Evolutionary conservation across 306 rosid species (phyloP).

Genomic region (Gastrolobium bilobum): DNA sequence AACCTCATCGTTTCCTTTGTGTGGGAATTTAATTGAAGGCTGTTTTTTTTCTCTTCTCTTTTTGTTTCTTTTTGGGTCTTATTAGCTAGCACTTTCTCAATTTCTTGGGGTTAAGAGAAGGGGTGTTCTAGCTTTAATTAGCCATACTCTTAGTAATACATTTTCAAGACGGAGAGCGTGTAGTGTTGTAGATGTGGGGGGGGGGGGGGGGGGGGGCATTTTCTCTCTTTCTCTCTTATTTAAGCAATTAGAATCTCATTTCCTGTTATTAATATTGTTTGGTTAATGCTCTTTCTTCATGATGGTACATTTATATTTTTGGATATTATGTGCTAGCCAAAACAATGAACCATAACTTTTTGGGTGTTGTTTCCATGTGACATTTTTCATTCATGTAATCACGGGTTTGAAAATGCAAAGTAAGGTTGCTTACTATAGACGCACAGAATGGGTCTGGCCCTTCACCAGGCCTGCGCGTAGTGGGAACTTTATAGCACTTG

Average conservation of each 20-base stretch:
- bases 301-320: neutral
- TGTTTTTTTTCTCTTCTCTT: neutral
- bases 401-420: too few relatives aligned
- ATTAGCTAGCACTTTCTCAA: neutral
- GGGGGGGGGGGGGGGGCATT: too few relatives aligned
- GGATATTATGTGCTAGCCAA: neutral
- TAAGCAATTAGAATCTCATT: neutral
- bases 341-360: neutral
- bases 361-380: too few relatives aligned
- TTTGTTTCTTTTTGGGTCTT: conserved; percentile 2
- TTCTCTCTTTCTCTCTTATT: neutral
- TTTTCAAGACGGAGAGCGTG: neutral
- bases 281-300: conserved; percentile 5
- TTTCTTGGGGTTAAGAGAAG: neutral
- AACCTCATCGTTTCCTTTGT: neutral
- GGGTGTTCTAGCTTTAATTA: conserved; percentile 14
- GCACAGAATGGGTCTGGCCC: too few relatives aligned
- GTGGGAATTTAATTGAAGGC: conserved; percentile 13
- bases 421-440: too few relatives aligned
- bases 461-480: too few relatives aligned
- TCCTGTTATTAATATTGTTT: neutral
- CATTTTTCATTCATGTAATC: too few relatives aligned
- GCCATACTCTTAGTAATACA: neutral
- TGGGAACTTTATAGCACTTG: too few relatives aligned
- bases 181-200: neutral